Evolutionary conservation across 2,329 filamentous ascomycete species (phyloP).

Genomic region (Emericellopsis cladophorae): DNA sequence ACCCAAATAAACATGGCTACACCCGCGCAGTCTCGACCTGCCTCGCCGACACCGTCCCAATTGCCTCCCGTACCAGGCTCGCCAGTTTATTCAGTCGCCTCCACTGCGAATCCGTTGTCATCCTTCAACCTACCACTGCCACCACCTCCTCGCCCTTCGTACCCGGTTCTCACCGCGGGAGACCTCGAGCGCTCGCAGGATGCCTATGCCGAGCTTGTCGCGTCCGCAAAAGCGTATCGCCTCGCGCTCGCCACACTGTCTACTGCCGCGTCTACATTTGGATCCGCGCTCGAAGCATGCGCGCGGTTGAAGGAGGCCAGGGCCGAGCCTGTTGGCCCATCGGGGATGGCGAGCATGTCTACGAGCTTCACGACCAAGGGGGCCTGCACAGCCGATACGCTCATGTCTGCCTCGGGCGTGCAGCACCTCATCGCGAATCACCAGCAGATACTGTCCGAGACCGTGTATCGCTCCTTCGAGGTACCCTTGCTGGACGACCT

Average conservation of each 20-base stretch:
- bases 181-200: constrained; percentile 51
- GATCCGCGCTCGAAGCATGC: constrained; percentile 52
- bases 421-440: constrained; percentile 59
- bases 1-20: constrained; percentile 14
- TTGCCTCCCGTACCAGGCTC: constrained; percentile 49
- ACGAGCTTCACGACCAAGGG: constrained; percentile 34
- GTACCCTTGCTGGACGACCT: constrained; percentile 58
- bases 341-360: constrained; percentile 21
- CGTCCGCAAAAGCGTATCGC: constrained; percentile 51
- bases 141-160: constrained; percentile 43
- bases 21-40: constrained; percentile 19
- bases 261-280: constrained; percentile 49
- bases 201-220: constrained; percentile 48
- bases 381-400: constrained; percentile 48
- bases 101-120: constrained; percentile 47
- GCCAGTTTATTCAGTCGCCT: constrained; percentile 50
- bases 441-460: constrained; percentile 57
- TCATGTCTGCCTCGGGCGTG: constrained; percentile 49
- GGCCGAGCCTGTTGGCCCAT: constrained; percentile 36
- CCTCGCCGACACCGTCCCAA: constrained; percentile 40
- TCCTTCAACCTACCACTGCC: constrained; percentile 46
- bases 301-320: constrained; percentile 56
- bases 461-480: constrained; percentile 55
- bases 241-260: constrained; percentile 48
- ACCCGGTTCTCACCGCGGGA: constrained; percentile 47